Evolutionary conservation across 352 stramenopile genomes (phyloP).

Genomic region (Pythium phragmiticola): DNA sequence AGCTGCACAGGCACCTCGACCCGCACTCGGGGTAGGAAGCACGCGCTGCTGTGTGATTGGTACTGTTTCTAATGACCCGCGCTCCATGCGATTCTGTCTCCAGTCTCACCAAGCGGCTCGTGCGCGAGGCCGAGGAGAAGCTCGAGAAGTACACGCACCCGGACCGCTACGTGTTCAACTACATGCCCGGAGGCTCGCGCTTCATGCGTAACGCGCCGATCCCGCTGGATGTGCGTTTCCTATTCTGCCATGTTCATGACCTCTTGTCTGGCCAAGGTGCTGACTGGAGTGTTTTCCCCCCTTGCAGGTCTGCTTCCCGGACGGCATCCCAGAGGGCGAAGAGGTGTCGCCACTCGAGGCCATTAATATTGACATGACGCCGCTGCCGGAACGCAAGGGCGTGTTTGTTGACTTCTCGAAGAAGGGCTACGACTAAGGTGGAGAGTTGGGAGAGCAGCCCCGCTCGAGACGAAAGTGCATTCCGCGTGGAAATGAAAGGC

Average conservation of each 20-base stretch:
- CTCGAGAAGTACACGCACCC: constrained; percentile 94
- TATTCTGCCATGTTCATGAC: background rate
- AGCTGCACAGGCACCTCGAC: constrained; percentile 67
- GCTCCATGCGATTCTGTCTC: background rate
- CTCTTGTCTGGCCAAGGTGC: background rate
- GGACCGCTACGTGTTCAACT: constrained; percentile 96
- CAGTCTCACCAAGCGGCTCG: constrained; percentile 75
- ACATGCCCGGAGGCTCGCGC: constrained; percentile 97
- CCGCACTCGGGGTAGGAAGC: constrained; percentile 52
- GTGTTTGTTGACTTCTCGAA: constrained; percentile 87
- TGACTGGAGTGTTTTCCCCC: background rate
- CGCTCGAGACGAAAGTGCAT: background rate
- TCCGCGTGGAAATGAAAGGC: constrained; percentile 17
- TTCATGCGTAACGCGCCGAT: constrained; percentile 99
- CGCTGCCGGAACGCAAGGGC: constrained; percentile 58
- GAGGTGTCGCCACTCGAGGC: constrained; percentile 81
- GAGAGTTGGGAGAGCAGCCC: background rate
- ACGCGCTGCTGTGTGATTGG: background rate
- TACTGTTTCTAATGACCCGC: constrained; percentile 2
- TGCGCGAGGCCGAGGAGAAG: constrained; percentile 92
- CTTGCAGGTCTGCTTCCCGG: constrained; percentile 81
- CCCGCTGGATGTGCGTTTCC: constrained; percentile 84
- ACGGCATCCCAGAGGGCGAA: constrained; percentile 84
- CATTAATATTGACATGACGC: constrained; percentile 89
- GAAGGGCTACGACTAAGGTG: constrained; percentile 82